A percentile compares a stretch with the other conserved stretches of the same genome.
phyloP scores from a whole-genome alignment of 1,284 basidiomycete genomes.

The Tylopilus sp. region DNA sequence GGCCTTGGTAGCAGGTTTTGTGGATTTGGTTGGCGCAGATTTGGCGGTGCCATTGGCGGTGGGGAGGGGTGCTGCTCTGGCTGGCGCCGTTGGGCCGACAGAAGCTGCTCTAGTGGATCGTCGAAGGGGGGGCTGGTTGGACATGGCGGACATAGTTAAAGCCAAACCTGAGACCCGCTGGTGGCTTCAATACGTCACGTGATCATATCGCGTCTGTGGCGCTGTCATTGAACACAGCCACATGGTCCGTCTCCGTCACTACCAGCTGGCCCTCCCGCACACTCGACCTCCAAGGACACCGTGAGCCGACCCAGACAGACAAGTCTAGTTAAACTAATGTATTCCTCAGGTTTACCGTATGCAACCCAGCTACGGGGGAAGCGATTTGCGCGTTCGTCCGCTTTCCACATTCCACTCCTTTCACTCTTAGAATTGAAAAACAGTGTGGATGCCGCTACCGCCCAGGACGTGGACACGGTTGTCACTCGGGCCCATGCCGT shows the following conservation, averaged over 20 bases:
- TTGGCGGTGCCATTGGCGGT: slow-evolving; percentile 23
- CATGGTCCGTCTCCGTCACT: slow-evolving; percentile 10
- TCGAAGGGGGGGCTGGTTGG: slow-evolving; percentile 39
- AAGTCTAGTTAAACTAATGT: neutral
- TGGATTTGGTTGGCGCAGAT: slow-evolving; percentile 21
- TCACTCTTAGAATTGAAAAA: slow-evolving; percentile 4
- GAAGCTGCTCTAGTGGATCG: slow-evolving; percentile 51
- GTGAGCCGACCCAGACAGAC: neutral
- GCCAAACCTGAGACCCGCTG: neutral
- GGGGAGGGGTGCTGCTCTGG: slow-evolving; percentile 34
- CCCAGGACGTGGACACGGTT: slow-evolving; percentile 48
- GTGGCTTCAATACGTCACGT: slow-evolving; percentile 17
- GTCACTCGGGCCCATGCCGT: slow-evolving; percentile 53
- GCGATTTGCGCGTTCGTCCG: slow-evolving; percentile 54
- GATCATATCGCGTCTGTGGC: slow-evolving; percentile 25
- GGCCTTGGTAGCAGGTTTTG: slow-evolving; percentile 34
- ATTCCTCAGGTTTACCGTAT: slow-evolving; percentile 46
- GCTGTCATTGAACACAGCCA: slow-evolving; percentile 20
- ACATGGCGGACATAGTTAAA: slow-evolving; percentile 19
- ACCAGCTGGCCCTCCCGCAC: neutral
- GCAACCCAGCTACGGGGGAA: slow-evolving; percentile 65
- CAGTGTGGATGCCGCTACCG: slow-evolving; percentile 42
- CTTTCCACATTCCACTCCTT: neutral
- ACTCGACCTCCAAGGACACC: slow-evolving; percentile 2
- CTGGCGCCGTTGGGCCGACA: slow-evolving; percentile 29